Evolutionary conservation across 2,329 filamentous ascomycete genomes (phyloP).

Genomic region (Sclerotinia nivalis): DNA sequence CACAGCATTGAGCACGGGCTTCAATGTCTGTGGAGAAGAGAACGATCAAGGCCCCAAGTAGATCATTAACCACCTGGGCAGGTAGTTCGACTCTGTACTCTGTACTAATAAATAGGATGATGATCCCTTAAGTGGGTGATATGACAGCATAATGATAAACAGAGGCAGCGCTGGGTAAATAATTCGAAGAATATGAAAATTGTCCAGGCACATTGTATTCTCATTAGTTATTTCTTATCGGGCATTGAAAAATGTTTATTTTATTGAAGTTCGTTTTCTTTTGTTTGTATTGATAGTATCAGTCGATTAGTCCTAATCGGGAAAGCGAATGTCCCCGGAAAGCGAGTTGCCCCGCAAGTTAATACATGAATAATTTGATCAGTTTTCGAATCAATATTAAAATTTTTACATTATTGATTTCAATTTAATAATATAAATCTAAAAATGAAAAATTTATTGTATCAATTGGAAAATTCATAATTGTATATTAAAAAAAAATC

Average conservation of each 20-base stretch:
- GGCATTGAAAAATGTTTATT: neutral
- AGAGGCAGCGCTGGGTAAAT: neutral
- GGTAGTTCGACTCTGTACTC: too few relatives aligned
- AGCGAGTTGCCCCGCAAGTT: too few relatives aligned
- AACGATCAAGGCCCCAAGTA: neutral
- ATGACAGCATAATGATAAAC: constrained; percentile 1
- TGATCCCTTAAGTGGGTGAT: neutral
- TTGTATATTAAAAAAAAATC: too few relatives aligned
- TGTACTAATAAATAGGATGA: neutral
- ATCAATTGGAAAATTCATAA: too few relatives aligned
- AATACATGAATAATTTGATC: too few relatives aligned
- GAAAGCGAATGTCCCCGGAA: too few relatives aligned
- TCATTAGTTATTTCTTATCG: neutral
- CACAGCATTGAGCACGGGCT: neutral
- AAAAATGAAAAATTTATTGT: too few relatives aligned
- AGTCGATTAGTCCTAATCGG: too few relatives aligned
- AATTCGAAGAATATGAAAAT: neutral
- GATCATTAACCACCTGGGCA: neutral
- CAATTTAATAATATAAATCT: too few relatives aligned
- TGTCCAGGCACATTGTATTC: neutral
- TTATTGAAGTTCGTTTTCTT: neutral
- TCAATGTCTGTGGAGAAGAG: neutral
- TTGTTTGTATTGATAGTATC: neutral
- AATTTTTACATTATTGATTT: too few relatives aligned
- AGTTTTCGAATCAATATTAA: too few relatives aligned